Conservation (phyloP, 352 stramenopile genomes). For the Paralagenidium karlingii region DNA sequence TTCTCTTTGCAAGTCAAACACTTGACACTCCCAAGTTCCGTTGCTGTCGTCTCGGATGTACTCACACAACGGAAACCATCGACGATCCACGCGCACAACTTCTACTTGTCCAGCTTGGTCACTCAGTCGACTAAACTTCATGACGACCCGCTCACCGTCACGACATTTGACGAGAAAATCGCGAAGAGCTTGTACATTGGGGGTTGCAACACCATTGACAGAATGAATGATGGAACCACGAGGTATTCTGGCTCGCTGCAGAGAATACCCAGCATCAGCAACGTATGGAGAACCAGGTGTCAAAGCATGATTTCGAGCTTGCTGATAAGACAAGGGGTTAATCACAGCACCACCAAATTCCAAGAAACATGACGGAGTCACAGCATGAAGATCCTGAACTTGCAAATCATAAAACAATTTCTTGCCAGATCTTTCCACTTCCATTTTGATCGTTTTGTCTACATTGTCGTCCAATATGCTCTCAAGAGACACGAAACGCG, state of each 20-base stretch:
- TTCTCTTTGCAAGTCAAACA: slow-evolving; percentile 29
- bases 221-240: slow-evolving; percentile 79
- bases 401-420: slow-evolving; percentile 40
- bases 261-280: slow-evolving; percentile 80
- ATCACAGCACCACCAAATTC: slow-evolving; percentile 82
- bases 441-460: slow-evolving; percentile 53
- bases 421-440: slow-evolving; percentile 71
- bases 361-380: slow-evolving; percentile 77
- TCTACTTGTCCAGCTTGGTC: slow-evolving; percentile 74
- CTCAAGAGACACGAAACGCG: slow-evolving; percentile 82
- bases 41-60: slow-evolving; percentile 67
- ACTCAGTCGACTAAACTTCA: slow-evolving; percentile 73
- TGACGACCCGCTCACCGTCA: slow-evolving; percentile 70
- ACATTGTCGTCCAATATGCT: slow-evolving; percentile 70
- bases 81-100: slow-evolving; percentile 79
- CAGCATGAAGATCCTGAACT: slow-evolving; percentile 75
- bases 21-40: slow-evolving; percentile 69
- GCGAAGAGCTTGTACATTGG: slow-evolving; percentile 73
- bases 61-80: slow-evolving; percentile 86
- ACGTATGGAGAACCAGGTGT: slow-evolving; percentile 63
- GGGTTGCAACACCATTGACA: slow-evolving; percentile 75
- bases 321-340: slow-evolving; percentile 83
- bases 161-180: slow-evolving; percentile 58
- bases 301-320: slow-evolving; percentile 79
- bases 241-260: slow-evolving; percentile 77